Evolutionary conservation across 169 alveolate genomes (phyloP), one percentile per base, ranked within the genome.

Genomic region (Eimeria praecox): DNA sequence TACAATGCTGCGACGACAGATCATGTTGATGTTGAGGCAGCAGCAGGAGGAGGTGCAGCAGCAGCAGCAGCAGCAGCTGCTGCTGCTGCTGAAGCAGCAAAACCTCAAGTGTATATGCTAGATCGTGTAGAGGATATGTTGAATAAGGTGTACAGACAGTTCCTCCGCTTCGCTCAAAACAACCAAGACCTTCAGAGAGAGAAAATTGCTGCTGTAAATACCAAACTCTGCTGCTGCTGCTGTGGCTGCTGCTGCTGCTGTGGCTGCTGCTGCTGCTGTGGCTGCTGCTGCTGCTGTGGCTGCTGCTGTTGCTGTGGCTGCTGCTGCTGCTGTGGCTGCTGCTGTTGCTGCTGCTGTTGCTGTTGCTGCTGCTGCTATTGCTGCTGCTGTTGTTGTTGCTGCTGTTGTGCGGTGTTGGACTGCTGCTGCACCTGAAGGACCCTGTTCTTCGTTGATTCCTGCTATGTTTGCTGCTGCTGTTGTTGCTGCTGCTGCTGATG

Each of bases 101-200:
- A 83, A 20, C 93, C 90, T 66, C 86, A 78, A 24, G 90, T 54
- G 14, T 97, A 95, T 52, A 95, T 95, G 78, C 87, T 97, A 24
- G 98, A 97, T 77, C 85, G 73, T 69, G 98, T 97, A 14, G 97
- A 97, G 62, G 97, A 91, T 64, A 83, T 96, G 6, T 97, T 98
- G 54, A 97, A 97, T 71, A 97, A 97, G 95, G 97, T 98, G 91
- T 97, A 98, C 95, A 98, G 96, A n/a, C 99, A 98, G 97, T 98
- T 98, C 89, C 98, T 98, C 82, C 97, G 98, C 86, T 98, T 98
- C 90, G 96, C 98, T 56, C 98, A 97, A 54, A 98, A 98, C 97
- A 98, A 98, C 95, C 77, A 92, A 49, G 98, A 97, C 64, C 97
- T 98, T n/a, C 97, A 97, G 18, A 82, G 97, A 14, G 99, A 98